Evolutionary conservation across 2,329 filamentous ascomycete genomes (phyloP).

Genomic region (Pseudogymnoascus sp.): DNA sequence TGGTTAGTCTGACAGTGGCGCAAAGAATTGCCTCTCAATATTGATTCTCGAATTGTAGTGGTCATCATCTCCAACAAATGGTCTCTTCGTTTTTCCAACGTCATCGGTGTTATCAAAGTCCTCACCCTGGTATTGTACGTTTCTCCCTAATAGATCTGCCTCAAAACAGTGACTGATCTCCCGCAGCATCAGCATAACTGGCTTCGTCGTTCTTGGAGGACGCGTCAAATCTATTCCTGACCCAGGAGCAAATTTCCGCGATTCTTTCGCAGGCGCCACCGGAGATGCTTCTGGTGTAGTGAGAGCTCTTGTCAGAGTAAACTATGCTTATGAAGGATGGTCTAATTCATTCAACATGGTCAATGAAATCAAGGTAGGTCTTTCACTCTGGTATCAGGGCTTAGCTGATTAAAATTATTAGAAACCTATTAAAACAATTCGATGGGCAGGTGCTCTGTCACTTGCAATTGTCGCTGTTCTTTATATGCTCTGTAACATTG

Average conservation of each 20-base stretch:
- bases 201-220: slow-evolving; percentile 55
- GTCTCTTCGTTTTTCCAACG: slow-evolving; percentile 49
- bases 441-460: slow-evolving; percentile 42
- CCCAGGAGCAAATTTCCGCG: slow-evolving; percentile 46
- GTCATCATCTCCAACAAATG: slow-evolving; percentile 49
- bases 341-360: slow-evolving; percentile 55
- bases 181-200: slow-evolving; percentile 45
- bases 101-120: slow-evolving; percentile 52
- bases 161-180: neutral
- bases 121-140: slow-evolving; percentile 51
- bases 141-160: slow-evolving; percentile 10
- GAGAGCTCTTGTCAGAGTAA: slow-evolving; percentile 51
- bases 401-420: slow-evolving; percentile 20
- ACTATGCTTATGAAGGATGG: slow-evolving; percentile 52
- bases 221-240: slow-evolving; percentile 34
- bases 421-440: slow-evolving; percentile 50
- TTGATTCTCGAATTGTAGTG: slow-evolving; percentile 22
- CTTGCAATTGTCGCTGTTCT: slow-evolving; percentile 45
- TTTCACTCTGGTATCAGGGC: neutral
- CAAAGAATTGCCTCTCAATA: neutral
- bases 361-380: slow-evolving; percentile 47
- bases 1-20: slow-evolving; percentile 33
- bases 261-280: slow-evolving; percentile 45
- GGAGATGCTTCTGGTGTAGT: slow-evolving; percentile 41
- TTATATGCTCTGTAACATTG: slow-evolving; percentile 53